Percentiles rank a stretch among this genome's conserved stretches.
Conservation (phyloP, 2,329 filamentous ascomycete species). For the Rutstroemia sp. region DNA sequence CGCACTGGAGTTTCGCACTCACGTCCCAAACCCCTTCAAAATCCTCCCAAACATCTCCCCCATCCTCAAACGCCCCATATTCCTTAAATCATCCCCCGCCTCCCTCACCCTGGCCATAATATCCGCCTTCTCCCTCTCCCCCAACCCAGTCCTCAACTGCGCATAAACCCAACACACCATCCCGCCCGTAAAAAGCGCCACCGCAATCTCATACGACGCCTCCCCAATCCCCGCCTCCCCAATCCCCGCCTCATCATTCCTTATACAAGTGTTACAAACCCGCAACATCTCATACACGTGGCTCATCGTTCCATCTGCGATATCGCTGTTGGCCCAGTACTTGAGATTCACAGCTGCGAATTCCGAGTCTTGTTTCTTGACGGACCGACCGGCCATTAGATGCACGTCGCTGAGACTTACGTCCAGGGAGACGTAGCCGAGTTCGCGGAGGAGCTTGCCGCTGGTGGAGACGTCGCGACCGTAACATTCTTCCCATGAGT, state of each 20-base stretch:
- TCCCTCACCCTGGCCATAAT: slow-evolving; percentile 17
- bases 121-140: slow-evolving; percentile 6
- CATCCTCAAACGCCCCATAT: slow-evolving; percentile 26
- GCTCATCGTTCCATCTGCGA: slow-evolving; percentile 21
- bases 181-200: slow-evolving; percentile 24
- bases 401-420: slow-evolving; percentile 25
- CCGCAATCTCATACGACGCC: slow-evolving; percentile 19
- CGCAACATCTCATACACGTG: slow-evolving; percentile 16
- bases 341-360: slow-evolving; percentile 26
- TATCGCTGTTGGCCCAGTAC: slow-evolving; percentile 24
- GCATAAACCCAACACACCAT: slow-evolving; percentile 27
- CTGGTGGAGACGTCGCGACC: slow-evolving; percentile 9
- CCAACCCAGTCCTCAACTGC: slow-evolving; percentile 14
- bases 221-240: background rate
- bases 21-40: slow-evolving; percentile 18
- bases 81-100: slow-evolving; percentile 19
- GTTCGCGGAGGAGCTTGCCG: slow-evolving; percentile 18
- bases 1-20: too few species aligned
- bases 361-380: slow-evolving; percentile 18
- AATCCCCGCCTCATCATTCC: background rate
- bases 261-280: background rate
- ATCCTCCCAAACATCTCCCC: slow-evolving; percentile 25
- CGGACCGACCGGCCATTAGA: slow-evolving; percentile 23
- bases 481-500: slow-evolving; percentile 24
- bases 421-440: slow-evolving; percentile 23